A percentile compares a stretch with the other conserved stretches of the same genome.
Evolutionary conservation across 352 stramenopile species (phyloP).

Genomic region (Phytophthora pini): DNA sequence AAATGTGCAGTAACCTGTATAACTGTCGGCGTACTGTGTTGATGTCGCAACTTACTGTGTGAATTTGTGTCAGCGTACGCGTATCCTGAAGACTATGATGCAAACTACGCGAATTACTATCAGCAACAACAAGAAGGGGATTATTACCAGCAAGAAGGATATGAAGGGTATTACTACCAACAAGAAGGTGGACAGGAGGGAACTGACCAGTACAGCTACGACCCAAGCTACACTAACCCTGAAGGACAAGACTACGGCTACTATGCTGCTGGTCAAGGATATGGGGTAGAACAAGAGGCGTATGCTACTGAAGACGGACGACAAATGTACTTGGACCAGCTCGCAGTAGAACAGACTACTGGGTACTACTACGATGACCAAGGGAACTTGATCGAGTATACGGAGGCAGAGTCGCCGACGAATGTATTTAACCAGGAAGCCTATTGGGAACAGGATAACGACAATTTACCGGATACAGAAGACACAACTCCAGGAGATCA

Average conservation of each 20-base stretch:
- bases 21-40: background rate
- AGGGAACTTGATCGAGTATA: conserved; percentile 30
- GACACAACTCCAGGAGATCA: conserved; percentile 11
- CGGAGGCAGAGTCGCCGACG: conserved; percentile 16
- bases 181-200: conserved; percentile 9
- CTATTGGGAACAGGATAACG: conserved; percentile 56
- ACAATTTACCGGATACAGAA: conserved; percentile 4
- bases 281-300: conserved; percentile 4
- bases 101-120: conserved; percentile 19
- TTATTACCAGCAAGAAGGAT: conserved; percentile 14
- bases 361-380: conserved; percentile 39
- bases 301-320: conserved; percentile 22
- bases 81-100: conserved; percentile 30
- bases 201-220: conserved; percentile 10
- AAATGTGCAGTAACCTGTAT: background rate
- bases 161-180: conserved; percentile 14
- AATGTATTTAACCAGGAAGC: conserved; percentile 51
- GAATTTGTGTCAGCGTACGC: background rate
- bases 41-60: too few species aligned
- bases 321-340: conserved; percentile 31
- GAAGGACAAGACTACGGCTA: conserved; percentile 4
- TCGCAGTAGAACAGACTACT: conserved; percentile 20
- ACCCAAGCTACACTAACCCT: conserved; percentile 4
- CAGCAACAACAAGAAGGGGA: conserved; percentile 9
- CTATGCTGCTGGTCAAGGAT: conserved; percentile 9